Evolutionary conservation across 2,329 filamentous ascomycete species (phyloP).

Genomic region (Colletotrichum tropicale): DNA sequence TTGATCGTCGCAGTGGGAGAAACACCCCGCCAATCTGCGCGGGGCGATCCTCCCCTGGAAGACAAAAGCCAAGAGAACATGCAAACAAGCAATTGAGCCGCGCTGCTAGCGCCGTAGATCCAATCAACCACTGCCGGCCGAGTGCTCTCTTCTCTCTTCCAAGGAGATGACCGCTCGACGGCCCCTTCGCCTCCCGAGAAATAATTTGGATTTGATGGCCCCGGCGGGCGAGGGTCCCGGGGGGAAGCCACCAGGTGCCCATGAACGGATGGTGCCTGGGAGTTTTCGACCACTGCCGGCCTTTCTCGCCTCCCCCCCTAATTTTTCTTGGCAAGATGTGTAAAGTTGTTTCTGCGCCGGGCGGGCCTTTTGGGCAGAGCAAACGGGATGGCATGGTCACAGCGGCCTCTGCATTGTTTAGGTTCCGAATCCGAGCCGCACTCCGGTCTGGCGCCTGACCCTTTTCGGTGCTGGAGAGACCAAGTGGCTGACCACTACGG

Average conservation of each 20-base stretch:
- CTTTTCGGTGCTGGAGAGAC: background rate
- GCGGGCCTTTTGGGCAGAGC: background rate
- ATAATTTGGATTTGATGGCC: background rate
- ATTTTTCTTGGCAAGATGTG: background rate
- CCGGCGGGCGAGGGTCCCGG: background rate
- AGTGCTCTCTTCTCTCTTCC: background rate
- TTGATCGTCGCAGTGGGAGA: background rate
- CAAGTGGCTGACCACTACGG: background rate
- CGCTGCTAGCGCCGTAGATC: background rate
- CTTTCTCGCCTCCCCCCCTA: background rate
- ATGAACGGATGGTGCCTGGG: background rate
- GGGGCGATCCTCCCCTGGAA: background rate
- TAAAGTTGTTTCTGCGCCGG: background rate
- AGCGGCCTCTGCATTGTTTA: background rate
- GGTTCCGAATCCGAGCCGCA: background rate
- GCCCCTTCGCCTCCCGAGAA: background rate
- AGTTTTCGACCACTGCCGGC: background rate
- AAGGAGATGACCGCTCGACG: background rate
- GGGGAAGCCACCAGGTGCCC: background rate
- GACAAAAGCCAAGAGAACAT: background rate
- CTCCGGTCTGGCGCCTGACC: background rate
- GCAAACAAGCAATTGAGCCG: background rate
- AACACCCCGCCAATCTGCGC: background rate
- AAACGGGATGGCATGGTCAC: background rate
- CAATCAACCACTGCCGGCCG: background rate